phyloP scores from a whole-genome alignment of 2,329 filamentous ascomycete genomes.

The Botrytis byssoidea region DNA sequence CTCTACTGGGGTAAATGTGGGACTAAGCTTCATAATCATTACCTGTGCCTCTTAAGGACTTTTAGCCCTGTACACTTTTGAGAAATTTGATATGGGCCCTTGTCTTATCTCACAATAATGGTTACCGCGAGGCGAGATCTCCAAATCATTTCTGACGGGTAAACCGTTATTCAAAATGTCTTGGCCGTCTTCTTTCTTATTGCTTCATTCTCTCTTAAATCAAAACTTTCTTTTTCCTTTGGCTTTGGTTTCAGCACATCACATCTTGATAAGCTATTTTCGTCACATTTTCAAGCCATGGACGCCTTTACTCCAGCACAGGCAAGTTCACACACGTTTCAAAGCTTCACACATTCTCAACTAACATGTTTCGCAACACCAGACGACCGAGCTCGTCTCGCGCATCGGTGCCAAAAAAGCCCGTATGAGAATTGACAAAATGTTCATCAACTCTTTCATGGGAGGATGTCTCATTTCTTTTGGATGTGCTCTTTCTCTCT shows the following conservation, averaged over 20 bases:
- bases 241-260: background rate
- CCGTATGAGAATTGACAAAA: conserved; percentile 52
- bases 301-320: conserved; percentile 47
- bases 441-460: conserved; percentile 51
- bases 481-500: conserved; percentile 48
- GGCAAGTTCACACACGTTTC: conserved; percentile 1
- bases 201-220: background rate
- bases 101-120: conserved; percentile 5
- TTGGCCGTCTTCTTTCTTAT: conserved; percentile 1
- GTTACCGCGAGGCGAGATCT: background rate
- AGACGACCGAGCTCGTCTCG: conserved; percentile 52
- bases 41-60: background rate
- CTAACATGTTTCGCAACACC: conserved; percentile 1
- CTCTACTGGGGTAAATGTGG: background rate
- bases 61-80: background rate
- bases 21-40: background rate
- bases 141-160: background rate
- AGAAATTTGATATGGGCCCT: conserved; percentile 3
- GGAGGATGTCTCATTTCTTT: conserved; percentile 53
- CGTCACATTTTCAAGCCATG: conserved; percentile 26
- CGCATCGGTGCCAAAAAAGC: conserved; percentile 52
- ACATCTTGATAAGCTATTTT: background rate
- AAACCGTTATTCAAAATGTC: conserved; percentile 9
- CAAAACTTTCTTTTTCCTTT: background rate
- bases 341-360: background rate